Evolutionary conservation across 2,329 filamentous ascomycete genomes (phyloP), one percentile per base, ranked within the genome.

Genomic region (Pseudogymnoascus sp.): DNA sequence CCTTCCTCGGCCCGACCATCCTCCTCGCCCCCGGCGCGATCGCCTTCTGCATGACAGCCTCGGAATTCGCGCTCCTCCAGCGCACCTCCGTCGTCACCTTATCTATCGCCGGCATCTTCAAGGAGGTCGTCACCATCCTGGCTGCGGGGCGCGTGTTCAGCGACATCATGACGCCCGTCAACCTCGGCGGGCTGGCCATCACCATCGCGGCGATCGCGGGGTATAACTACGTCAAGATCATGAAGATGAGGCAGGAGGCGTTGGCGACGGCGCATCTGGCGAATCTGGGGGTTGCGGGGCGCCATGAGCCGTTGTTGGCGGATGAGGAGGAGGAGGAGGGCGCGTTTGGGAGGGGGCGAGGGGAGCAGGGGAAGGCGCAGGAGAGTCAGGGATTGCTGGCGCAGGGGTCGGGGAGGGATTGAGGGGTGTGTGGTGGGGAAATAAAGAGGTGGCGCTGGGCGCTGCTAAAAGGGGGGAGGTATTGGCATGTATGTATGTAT

Each of bases 81-180:
- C 90, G 95, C 59, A 97, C 93, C 0, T 96, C 90, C 1, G 95
- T 99, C 62, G 95, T 99, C 61, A 97, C 95, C 0, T 82, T 99
- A 53, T 96, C 90, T 61, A 97, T 99, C 69, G 96, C 93, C 67
- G 95, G 95, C 66, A 97, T 99, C 66, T 97, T 99, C 82, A 99
- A 99, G 75, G 95, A 99, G 78, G 95, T 97, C 42, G 87, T 99
- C 63, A 99, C 95, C 13, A 97, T 99, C 71, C 88, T 86, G 42
- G 92, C 91, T 0, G 93, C 93, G 0, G 89, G 91, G 8, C 75
- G 96, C 28, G 86, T 96, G 3, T 99, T 97, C 78, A 84, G 95
- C 70, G 95, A 99, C 74, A 85, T 83, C 60, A 83, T 99, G 53
- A 97, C 93, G 0, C 80, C 87, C 0, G 85, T 99, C 78, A 99